These are phyloP conservation scores for Poteriospumella lacustris DNA, from an alignment of 108 stramenopile genomes.

Conservation along the genomic window DNA sequence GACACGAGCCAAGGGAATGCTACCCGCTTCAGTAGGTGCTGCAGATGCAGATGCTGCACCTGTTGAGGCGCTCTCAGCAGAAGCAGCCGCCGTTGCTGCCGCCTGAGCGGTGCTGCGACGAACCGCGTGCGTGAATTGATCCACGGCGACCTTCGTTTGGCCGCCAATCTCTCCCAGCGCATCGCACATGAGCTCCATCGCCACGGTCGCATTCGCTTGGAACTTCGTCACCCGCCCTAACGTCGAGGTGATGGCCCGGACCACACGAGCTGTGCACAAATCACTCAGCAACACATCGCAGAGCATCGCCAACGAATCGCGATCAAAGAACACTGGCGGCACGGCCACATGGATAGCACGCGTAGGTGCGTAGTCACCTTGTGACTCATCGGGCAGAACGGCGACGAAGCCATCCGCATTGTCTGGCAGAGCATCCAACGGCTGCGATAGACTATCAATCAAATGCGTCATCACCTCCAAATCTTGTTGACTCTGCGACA, in stretches of 20 bases:
- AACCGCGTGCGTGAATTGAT: no score
- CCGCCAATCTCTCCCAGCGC: background rate
- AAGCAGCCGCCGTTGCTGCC: no score
- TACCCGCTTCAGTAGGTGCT: no score
- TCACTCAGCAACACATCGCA: slow-evolving; percentile 22
- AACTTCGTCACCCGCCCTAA: background rate
- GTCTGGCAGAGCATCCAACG: background rate
- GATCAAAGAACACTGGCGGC: background rate
- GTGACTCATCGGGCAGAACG: background rate
- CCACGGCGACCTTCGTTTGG: background rate
- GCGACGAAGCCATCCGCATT: background rate
- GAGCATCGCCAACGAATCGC: background rate
- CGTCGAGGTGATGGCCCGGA: background rate
- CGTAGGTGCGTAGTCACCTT: background rate
- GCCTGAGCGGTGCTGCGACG: no score
- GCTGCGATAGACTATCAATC: background rate
- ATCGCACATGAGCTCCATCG: background rate
- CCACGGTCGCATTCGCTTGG: background rate
- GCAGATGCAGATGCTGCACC: no score
- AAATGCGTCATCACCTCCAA: background rate
- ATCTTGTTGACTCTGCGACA: background rate
- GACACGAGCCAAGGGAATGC: no score
- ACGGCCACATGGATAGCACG: background rate
- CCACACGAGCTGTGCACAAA: background rate
- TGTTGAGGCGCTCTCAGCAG: no score